Evolutionary conservation across 306 rosid species (phyloP).

Genomic region (Rosa rugosa): DNA sequence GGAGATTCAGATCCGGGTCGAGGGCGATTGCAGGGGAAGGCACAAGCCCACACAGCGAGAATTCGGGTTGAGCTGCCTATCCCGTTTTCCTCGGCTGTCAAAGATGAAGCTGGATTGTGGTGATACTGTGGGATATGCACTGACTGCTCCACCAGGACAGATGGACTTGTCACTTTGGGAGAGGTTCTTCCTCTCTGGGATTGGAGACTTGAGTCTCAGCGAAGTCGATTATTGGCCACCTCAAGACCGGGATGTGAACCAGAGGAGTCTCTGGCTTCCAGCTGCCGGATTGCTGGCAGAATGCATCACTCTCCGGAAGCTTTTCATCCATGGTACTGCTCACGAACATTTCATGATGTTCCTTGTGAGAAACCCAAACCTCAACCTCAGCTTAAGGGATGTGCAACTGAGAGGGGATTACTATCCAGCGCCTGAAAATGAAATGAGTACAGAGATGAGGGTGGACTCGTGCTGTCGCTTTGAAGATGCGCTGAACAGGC

Average conservation of each 20-base stretch:
- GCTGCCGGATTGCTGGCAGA: conserved; percentile 74
- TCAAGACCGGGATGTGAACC: conserved; percentile 80
- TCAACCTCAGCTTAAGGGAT: conserved; percentile 60
- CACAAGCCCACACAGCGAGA: conserved; percentile 43
- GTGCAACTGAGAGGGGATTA: conserved; percentile 80
- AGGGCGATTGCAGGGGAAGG: conserved; percentile 77
- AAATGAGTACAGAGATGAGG: conserved; percentile 93
- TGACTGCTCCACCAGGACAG: conserved; percentile 74
- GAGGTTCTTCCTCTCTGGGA: conserved; percentile 75
- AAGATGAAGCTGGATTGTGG: conserved; percentile 86
- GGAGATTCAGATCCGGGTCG: conserved; percentile 65
- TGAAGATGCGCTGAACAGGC: conserved; percentile 77
- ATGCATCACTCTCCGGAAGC: conserved; percentile 68
- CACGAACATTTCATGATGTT: conserved; percentile 81
- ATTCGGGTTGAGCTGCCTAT: conserved; percentile 65
- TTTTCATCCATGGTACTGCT: conserved; percentile 82
- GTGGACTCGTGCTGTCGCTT: conserved; percentile 82
- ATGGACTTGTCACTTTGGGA: conserved; percentile 95
- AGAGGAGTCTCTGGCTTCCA: conserved; percentile 70
- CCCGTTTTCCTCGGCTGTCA: conserved; percentile 53
- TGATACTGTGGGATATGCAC: conserved; percentile 74
- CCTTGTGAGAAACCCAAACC: conserved; percentile 51
- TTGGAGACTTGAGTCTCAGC: conserved; percentile 51
- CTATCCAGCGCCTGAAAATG: conserved; percentile 86
- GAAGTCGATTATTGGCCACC: conserved; percentile 95